phyloP scores from a whole-genome alignment of 805 yeast species.

The Ogataea ganodermae region DNA sequence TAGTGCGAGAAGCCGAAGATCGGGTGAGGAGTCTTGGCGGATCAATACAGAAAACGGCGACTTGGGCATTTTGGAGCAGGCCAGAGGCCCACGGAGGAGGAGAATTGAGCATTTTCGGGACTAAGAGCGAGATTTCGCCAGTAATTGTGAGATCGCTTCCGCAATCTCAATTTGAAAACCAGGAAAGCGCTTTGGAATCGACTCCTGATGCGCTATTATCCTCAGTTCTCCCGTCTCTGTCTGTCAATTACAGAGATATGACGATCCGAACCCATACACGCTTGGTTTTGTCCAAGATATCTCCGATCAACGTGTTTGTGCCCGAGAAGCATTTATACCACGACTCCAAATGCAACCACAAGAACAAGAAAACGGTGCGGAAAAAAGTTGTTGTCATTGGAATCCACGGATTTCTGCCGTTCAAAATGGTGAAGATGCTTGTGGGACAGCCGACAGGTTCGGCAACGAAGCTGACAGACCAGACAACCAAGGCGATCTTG shows the following conservation, averaged over 20 bases:
- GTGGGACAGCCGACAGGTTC: slow-evolving; percentile 95
- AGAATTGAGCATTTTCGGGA: slow-evolving; percentile 33
- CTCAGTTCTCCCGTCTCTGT: slow-evolving; percentile 31
- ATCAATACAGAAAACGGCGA: slow-evolving; percentile 20
- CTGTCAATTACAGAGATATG: slow-evolving; percentile 29
- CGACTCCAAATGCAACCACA: slow-evolving; percentile 10
- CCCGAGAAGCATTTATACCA: slow-evolving; percentile 37
- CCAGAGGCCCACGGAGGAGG: slow-evolving; percentile 18
- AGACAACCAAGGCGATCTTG: slow-evolving; percentile 71
- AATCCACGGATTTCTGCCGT: slow-evolving; percentile 94
- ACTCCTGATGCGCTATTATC: slow-evolving; percentile 10
- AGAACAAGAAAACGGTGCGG: slow-evolving; percentile 3
- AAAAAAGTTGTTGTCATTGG: slow-evolving; percentile 81
- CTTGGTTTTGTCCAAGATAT: slow-evolving; percentile 25
- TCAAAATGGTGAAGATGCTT: slow-evolving; percentile 74
- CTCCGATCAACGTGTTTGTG: slow-evolving; percentile 18
- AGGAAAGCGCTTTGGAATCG: slow-evolving; percentile 23
- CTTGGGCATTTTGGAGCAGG: slow-evolving; percentile 33
- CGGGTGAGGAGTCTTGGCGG: slow-evolving; percentile 26
- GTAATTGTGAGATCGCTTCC: slow-evolving; percentile 30
- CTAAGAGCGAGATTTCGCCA: slow-evolving; percentile 31
- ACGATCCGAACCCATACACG: slow-evolving; percentile 30
- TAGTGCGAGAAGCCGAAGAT: slow-evolving; percentile 27
- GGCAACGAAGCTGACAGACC: slow-evolving; percentile 75
- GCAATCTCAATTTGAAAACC: slow-evolving; percentile 30